Evolutionary conservation across 768 basidiomycete species (phyloP), one percentile per base, ranked within the genome.

Genomic region (Austroboletus eburneus): DNA sequence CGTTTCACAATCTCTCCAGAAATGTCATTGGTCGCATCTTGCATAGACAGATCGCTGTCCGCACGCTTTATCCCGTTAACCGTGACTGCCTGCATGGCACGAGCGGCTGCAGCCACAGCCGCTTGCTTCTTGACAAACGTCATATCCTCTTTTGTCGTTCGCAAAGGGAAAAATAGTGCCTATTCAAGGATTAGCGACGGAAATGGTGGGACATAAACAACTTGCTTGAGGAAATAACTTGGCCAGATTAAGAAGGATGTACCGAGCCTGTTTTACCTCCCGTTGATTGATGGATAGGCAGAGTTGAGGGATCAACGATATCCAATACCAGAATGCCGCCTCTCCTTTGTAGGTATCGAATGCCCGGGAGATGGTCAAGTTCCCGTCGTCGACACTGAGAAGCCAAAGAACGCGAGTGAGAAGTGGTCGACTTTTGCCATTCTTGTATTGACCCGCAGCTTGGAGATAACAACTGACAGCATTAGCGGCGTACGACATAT

Each of bases 391-490:
- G 16, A 97, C 74, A 59, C 91, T 92, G 32, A 99, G 77, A 9
- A 99, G 72, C 96, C 96, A 99, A n/a, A 98, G 73, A 7, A 98
- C 85, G 5, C 96, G 85, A 23, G 88, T 81, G 39, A 99, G 82
- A 3, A 98, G 72, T 21, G 92, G 91, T 46, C 96, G 81, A 56
- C 89, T 88, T 68, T 98, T 99, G 44, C 84, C 82, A 61, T 73
- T 93, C 72, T 95, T 96, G 75, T 95, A 96, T 43, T 91, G 75
- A 1, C 95, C 94, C 4, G 92, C 92, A 9, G 96, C 96, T 70
- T 97, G 95, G 8, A 99, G 78, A 68, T 98, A 99, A 66, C 94
- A 97, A 63, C 89, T 92, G 46, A 98, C 94, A 4, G 96, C 96
- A 62, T 85, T 87, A 2, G 86, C 87, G 3, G 92, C 96, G 53